Base-by-base conservation (phyloP, 768 basidiomycete species). In the Hortiboletus flavorubellus region DNA sequence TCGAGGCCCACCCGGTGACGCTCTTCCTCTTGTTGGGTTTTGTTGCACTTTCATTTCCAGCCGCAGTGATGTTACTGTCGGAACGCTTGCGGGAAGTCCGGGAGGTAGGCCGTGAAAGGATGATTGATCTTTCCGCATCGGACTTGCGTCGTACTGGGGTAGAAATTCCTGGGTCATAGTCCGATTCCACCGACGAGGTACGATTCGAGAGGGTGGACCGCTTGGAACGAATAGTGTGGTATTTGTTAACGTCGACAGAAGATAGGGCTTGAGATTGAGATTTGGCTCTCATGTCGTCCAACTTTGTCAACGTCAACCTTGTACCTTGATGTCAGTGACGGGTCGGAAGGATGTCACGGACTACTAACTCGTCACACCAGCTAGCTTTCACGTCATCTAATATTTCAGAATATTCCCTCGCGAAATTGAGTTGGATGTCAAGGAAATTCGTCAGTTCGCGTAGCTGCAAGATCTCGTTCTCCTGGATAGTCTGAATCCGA, bases 401-500 rank as follows among this genome's bases (percentile, higher is more conserved):
- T 10, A 89, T 80, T n/a, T 86, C 84, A 16, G 85, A 71, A 63
- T 91, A 89, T 56, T 87, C 81, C 56, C 81, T 80, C 16, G 85
- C 86, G 62, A 85, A 95, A 48, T 84, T 83, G 44, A 87, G 71
- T 61, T 96, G 87, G 11, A 82, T 72, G 46, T 93, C 86, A 34
- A 97, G 73, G 64, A 95, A 82, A 5, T 73, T 69, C 4, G 83
- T 82, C 33, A 97, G 75, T 39, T 89, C 91, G 34, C 80, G 81
- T 6, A 89, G 74, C 60, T 93, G 89, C 30, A 76, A 72, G 29
- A 82, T 75, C 64, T 96, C 93, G 49, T 86, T 84, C 58, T 91
- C 86, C 65, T 92, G 89, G 46, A 97, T 87, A 0, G 78, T 79
- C 47, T 82, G 80, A 79, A 95, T 91, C 37, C 89, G 83, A 3